Conservation (phyloP, 2,329 filamentous ascomycete genomes). For the Paecilomyces variotii region DNA sequence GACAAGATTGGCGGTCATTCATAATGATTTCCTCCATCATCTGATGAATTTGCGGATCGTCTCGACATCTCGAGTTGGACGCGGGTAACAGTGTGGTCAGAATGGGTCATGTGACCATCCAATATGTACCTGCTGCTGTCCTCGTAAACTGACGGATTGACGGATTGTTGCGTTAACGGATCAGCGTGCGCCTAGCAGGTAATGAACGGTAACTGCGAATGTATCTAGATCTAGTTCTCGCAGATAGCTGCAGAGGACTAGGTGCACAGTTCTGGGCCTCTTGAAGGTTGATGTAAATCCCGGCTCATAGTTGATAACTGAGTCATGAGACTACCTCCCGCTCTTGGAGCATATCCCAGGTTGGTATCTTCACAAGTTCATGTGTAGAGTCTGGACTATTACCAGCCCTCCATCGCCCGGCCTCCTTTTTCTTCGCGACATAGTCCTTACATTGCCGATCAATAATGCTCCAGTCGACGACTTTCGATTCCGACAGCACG, state of each 20-base stretch:
- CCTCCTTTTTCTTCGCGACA: neutral
- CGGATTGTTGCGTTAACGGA: neutral
- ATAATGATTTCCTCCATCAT: neutral
- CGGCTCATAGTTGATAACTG: neutral
- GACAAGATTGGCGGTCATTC: neutral
- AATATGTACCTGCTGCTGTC: neutral
- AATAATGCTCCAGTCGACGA: neutral
- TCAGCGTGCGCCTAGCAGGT: neutral
- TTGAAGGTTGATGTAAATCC: neutral
- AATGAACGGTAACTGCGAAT: neutral
- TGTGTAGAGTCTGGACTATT: neutral
- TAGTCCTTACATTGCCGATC: neutral
- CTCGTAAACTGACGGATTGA: neutral
- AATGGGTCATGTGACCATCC: neutral
- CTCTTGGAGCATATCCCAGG: neutral
- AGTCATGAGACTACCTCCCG: neutral
- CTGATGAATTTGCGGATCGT: neutral
- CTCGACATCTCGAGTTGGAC: neutral
- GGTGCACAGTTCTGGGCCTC: neutral
- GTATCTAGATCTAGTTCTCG: neutral
- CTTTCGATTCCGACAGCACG: neutral
- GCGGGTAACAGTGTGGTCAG: neutral
- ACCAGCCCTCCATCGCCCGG: neutral
- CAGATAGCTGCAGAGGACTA: neutral
- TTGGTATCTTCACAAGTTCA: neutral